Conservation (phyloP, 139 green algal species). For the Penium margaritaceum region DNA sequence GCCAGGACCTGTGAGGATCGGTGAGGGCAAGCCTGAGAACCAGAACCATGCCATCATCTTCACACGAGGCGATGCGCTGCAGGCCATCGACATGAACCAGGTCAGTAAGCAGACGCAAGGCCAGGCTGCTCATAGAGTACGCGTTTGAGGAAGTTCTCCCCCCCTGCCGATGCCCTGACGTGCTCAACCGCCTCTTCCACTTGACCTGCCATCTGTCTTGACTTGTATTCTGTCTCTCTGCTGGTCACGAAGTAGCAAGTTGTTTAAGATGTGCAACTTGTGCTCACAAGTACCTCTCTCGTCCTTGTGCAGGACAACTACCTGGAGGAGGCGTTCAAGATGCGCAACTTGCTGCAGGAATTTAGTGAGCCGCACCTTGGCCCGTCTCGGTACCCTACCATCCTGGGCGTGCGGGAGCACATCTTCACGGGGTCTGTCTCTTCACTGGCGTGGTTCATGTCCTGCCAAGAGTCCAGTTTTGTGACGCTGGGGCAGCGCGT, state of each 20-base stretch:
- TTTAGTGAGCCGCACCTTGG: conserved; percentile 2
- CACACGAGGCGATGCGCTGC: conserved; percentile 28
- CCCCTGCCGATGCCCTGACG: too few relatives aligned
- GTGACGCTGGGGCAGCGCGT: conserved; percentile 37
- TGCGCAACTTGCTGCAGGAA: conserved; percentile 40
- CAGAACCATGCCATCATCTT: conserved; percentile 42
- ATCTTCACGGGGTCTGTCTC: conserved; percentile 44
- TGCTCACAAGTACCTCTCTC: neutral
- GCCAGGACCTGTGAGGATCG: conserved; percentile 15
- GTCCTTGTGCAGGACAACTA: conserved; percentile 28
- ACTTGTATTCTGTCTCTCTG: too few relatives aligned
- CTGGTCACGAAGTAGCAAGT: too few relatives aligned
- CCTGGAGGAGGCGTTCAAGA: conserved; percentile 37
- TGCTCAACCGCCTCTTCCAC: too few relatives aligned
- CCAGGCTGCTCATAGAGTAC: neutral
- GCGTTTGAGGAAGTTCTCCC: neutral
- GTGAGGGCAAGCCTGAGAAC: conserved; percentile 42
- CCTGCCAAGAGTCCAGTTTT: conserved; percentile 25
- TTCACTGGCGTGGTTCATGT: conserved; percentile 34
- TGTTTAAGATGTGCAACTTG: neutral
- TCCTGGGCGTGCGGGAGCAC: conserved; percentile 41
- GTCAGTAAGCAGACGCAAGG: neutral
- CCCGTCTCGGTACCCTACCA: conserved; percentile 31
- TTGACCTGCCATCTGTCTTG: too few relatives aligned
- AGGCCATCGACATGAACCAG: conserved; percentile 43